These are phyloP conservation scores for Rhodotorula kratochvilovae DNA, from an alignment of 768 basidiomycete species.

Conservation along the genomic window DNA sequence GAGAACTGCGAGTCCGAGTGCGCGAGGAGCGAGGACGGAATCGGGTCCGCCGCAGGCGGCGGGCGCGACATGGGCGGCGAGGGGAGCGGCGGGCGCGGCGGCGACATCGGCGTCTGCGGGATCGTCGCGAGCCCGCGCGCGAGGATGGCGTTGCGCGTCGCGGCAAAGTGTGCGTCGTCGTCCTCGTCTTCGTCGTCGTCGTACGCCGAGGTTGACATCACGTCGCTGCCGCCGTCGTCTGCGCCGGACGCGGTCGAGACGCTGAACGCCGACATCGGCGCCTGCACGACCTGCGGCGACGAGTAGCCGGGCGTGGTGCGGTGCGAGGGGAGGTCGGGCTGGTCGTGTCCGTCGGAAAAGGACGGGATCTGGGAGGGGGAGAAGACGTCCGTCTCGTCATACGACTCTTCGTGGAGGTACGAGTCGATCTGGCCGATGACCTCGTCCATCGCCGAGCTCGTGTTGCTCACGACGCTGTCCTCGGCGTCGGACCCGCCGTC, in stretches of 20 bases:
- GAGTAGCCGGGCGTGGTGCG: neutral
- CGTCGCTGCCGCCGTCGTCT: conserved; percentile 16
- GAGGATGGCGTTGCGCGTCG: conserved; percentile 9
- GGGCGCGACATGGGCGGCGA: neutral
- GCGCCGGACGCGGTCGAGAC: conserved; percentile 4
- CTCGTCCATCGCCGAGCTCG: conserved; percentile 33
- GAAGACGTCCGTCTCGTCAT: conserved; percentile 11
- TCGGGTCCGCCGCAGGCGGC: neutral
- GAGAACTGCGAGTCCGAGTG: conserved; percentile 31
- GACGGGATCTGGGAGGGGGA: conserved; percentile 11
- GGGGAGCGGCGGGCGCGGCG: neutral
- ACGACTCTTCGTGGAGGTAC: conserved; percentile 25
- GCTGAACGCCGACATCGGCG: conserved; percentile 14
- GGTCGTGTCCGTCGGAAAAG: neutral
- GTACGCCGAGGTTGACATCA: conserved; percentile 22
- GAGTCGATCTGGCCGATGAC: conserved; percentile 35
- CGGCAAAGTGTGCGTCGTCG: conserved; percentile 7
- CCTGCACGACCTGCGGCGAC: neutral
- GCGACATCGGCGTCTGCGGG: neutral
- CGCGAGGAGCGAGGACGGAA: neutral
- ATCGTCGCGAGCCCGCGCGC: neutral
- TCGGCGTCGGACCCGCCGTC: conserved; percentile 25
- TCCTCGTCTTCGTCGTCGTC: conserved; percentile 34
- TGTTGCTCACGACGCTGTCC: conserved; percentile 22
- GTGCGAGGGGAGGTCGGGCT: conserved; percentile 7